Conservation (phyloP, 108 stramenopile genomes). For the Skeletonema menzelii region DNA sequence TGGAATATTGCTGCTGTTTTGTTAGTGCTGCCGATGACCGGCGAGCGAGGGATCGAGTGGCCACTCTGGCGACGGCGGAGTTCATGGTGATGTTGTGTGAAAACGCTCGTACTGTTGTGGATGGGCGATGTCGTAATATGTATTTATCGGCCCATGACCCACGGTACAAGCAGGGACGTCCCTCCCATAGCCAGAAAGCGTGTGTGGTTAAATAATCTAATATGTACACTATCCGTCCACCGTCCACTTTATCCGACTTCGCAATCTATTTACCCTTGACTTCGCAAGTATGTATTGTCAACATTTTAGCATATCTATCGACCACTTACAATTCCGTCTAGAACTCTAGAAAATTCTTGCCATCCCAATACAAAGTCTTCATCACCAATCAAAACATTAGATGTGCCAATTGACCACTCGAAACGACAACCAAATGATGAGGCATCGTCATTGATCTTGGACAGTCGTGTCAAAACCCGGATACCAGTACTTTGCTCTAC, state of each 20-base stretch:
- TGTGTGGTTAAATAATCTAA: too few species aligned
- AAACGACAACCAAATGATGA: slow-evolving; percentile 54
- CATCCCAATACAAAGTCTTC: slow-evolving; percentile 48
- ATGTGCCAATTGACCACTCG: slow-evolving; percentile 70
- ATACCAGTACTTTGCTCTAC: slow-evolving; percentile 38
- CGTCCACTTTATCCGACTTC: too few species aligned
- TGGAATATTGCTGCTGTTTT: slow-evolving; percentile 41
- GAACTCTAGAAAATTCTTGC: slow-evolving; percentile 32
- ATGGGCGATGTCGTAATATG: too few species aligned
- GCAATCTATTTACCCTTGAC: too few species aligned
- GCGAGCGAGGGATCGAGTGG: slow-evolving; percentile 51
- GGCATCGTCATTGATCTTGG: slow-evolving; percentile 8
- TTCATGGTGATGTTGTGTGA: slow-evolving; percentile 9
- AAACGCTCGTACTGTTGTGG: too few species aligned
- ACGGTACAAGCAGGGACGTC: background rate
- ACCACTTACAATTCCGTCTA: background rate
- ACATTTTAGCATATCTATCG: too few species aligned
- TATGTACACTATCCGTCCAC: background rate
- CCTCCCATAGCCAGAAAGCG: background rate
- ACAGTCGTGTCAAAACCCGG: slow-evolving; percentile 45
- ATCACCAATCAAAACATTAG: slow-evolving; percentile 56
- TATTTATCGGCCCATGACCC: too few species aligned
- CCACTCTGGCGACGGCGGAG: slow-evolving; percentile 18
- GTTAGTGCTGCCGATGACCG: slow-evolving; percentile 55
- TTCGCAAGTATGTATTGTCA: too few species aligned